phyloP scores from a whole-genome alignment of 805 yeast genomes.

The Maudiozyma pseudohumilis region DNA sequence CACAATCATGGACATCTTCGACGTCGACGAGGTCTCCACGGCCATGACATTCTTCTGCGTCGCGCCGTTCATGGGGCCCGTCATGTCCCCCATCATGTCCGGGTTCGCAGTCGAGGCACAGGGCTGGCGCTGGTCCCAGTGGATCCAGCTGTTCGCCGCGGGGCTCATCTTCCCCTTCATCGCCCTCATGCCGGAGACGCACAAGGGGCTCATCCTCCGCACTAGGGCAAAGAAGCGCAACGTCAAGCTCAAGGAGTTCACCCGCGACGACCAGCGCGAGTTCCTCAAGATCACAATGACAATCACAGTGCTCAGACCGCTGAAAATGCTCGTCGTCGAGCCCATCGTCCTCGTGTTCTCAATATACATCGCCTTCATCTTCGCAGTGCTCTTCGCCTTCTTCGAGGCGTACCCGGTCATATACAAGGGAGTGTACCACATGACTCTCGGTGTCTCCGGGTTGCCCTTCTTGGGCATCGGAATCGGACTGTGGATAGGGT shows the following conservation, averaged over 20 bases:
- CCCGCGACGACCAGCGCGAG: slow-evolving; percentile 26
- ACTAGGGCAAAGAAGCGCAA: slow-evolving; percentile 55
- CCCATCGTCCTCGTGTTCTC: slow-evolving; percentile 68
- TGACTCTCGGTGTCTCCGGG: slow-evolving; percentile 55
- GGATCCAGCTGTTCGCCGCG: slow-evolving; percentile 63
- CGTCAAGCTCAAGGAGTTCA: slow-evolving; percentile 34
- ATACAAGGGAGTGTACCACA: slow-evolving; percentile 52
- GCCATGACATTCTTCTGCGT: slow-evolving; percentile 75
- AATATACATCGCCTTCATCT: slow-evolving; percentile 61
- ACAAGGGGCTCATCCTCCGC: slow-evolving; percentile 54
- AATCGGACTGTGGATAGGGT: slow-evolving; percentile 52
- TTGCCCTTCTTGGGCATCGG: slow-evolving; percentile 66
- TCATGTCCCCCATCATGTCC: slow-evolving; percentile 65
- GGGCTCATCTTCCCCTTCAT: slow-evolving; percentile 42
- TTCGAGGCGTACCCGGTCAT: slow-evolving; percentile 73
- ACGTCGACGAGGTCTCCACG: slow-evolving; percentile 49
- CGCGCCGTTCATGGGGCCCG: slow-evolving; percentile 77
- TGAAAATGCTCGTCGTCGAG: slow-evolving; percentile 59
- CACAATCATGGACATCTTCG: slow-evolving; percentile 70
- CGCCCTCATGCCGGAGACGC: slow-evolving; percentile 53
- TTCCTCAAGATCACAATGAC: slow-evolving; percentile 38
- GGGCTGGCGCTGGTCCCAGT: slow-evolving; percentile 63
- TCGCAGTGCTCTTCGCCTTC: slow-evolving; percentile 70
- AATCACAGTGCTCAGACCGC: slow-evolving; percentile 49
- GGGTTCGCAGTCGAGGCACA: slow-evolving; percentile 52